A percentile compares a stretch with the other conserved stretches of the same genome.
phyloP scores from a whole-genome alignment of 2,329 filamentous ascomycete genomes.

The Phaeosphaeriaceae sp. region DNA sequence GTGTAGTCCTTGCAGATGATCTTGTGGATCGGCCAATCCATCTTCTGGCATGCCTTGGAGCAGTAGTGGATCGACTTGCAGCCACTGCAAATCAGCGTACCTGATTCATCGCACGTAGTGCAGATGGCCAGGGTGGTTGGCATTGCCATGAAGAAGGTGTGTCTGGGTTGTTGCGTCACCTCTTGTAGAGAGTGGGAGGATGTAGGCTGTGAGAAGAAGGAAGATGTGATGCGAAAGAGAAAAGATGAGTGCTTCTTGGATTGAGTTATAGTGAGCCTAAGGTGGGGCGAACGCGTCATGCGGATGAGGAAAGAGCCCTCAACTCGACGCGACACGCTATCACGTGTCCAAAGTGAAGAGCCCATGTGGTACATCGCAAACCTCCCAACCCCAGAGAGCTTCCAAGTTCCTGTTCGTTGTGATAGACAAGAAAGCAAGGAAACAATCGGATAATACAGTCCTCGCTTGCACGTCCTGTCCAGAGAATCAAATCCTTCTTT shows the following conservation, averaged over 20 bases:
- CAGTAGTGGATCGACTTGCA: slow-evolving; percentile 10
- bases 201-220: background rate
- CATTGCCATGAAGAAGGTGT: background rate
- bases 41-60: slow-evolving; percentile 23
- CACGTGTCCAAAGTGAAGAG: too few species aligned
- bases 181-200: too few species aligned
- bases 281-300: background rate
- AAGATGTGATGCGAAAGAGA: background rate
- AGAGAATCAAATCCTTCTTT: too few species aligned
- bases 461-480: too few species aligned
- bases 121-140: background rate
- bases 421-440: too few species aligned
- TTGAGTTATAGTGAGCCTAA: background rate
- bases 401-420: too few species aligned
- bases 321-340: background rate
- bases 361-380: too few species aligned
- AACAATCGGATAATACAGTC: too few species aligned
- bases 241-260: background rate
- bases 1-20: slow-evolving; percentile 23
- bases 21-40: slow-evolving; percentile 30
- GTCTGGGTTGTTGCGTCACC: too few species aligned
- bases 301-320: background rate
- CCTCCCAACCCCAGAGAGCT: too few species aligned
- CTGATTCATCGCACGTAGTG: background rate
- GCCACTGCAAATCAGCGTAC: background rate